These are phyloP conservation scores for Dipteronia sinensis DNA, from an alignment of 345 rosid species.

Conservation along the genomic window DNA sequence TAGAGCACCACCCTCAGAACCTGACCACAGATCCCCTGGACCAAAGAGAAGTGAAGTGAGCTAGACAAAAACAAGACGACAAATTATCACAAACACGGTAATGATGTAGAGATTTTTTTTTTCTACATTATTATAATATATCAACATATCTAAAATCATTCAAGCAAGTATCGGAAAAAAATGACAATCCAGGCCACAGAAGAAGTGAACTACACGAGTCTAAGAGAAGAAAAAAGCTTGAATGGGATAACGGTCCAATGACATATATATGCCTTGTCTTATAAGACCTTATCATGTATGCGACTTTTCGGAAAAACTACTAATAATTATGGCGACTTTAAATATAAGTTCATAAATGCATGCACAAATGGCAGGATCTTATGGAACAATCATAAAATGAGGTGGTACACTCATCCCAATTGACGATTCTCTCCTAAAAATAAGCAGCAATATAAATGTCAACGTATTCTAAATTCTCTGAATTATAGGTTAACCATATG, in stretches of 20 bases:
- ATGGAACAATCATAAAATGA: neutral
- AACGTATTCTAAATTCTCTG: too few species aligned
- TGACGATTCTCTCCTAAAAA: neutral
- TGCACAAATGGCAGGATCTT: neutral
- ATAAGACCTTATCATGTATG: too few species aligned
- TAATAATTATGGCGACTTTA: too few species aligned
- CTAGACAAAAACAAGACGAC: neutral
- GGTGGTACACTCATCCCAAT: neutral
- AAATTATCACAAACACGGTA: constrained; percentile 5
- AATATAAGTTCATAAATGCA: neutral
- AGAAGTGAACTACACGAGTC: neutral
- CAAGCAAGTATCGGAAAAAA: neutral
- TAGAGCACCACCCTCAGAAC: constrained; percentile 81
- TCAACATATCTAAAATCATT: neutral
- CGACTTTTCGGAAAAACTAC: neutral
- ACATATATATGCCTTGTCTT: neutral
- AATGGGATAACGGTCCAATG: neutral
- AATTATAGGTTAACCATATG: neutral
- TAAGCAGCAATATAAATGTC: neutral
- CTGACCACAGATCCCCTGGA: constrained; percentile 96
- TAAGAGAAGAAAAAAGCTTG: neutral
- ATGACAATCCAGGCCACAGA: neutral
- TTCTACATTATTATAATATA: neutral
- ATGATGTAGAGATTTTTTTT: neutral
- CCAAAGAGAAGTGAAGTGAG: constrained; percentile 19